Conservation (phyloP, 2,329 filamentous ascomycete species). For the Colletotrichum sp. region DNA sequence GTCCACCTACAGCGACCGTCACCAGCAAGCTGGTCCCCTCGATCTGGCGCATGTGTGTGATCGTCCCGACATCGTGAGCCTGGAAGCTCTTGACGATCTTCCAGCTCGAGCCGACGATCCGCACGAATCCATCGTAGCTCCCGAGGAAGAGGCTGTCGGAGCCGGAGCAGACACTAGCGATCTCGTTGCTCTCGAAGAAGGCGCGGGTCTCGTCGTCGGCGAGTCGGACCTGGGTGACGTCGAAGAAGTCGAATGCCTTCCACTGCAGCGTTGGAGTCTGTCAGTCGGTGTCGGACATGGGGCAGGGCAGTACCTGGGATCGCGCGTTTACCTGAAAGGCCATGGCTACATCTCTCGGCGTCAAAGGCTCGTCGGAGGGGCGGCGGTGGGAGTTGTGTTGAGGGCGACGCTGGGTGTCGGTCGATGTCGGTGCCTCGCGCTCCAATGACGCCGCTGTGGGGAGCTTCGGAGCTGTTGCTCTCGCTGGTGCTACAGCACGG, state of each 20-base stretch:
- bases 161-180: slow-evolving; percentile 84
- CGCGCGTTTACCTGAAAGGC: slow-evolving; percentile 17
- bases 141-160: slow-evolving; percentile 91
- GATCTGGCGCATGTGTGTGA: slow-evolving; percentile 92
- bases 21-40: slow-evolving; percentile 86
- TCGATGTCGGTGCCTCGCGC: slow-evolving; percentile 17
- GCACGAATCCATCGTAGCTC: slow-evolving; percentile 82
- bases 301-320: background rate
- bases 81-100: slow-evolving; percentile 87
- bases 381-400: background rate
- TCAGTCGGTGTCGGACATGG: background rate
- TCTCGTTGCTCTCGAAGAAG: slow-evolving; percentile 82
- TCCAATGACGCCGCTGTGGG: slow-evolving; percentile 31
- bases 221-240: slow-evolving; percentile 83
- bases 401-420: background rate
- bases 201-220: slow-evolving; percentile 79
- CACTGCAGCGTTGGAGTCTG: slow-evolving; percentile 61
- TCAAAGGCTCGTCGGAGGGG: background rate
- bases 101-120: slow-evolving; percentile 86
- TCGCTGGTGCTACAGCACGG: background rate
- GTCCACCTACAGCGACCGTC: slow-evolving; percentile 66
- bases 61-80: slow-evolving; percentile 79
- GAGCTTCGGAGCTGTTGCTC: slow-evolving; percentile 22
- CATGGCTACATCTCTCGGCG: slow-evolving; percentile 23
- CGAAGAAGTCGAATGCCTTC: slow-evolving; percentile 99